These are phyloP conservation scores for Paramyrothecium roridum DNA, from an alignment of 2,329 filamentous ascomycete genomes.

Conservation along the genomic window DNA sequence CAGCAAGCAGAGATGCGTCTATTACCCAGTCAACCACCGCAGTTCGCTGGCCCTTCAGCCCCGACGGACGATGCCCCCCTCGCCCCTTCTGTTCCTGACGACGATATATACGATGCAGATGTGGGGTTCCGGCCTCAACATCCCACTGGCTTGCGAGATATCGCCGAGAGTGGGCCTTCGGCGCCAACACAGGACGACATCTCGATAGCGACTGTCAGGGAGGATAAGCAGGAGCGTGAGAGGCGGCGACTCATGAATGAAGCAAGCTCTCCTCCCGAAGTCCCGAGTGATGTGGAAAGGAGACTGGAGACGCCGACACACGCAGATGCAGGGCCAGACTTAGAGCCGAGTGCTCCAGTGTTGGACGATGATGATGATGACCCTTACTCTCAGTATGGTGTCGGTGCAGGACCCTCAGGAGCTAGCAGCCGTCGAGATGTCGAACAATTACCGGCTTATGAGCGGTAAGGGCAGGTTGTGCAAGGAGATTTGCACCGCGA, in stretches of 20 bases:
- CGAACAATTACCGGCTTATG: conserved; percentile 37
- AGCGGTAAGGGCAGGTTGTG: conserved; percentile 22
- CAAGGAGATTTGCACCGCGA: background rate
- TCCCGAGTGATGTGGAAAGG: conserved; percentile 49
- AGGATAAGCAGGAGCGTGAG: conserved; percentile 81
- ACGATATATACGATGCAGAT: conserved; percentile 49
- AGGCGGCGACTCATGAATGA: conserved; percentile 60
- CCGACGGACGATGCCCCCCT: conserved; percentile 17
- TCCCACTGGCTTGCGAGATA: conserved; percentile 8
- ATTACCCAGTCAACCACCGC: conserved; percentile 71
- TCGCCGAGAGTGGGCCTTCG: conserved; percentile 27
- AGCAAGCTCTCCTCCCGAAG: conserved; percentile 60
- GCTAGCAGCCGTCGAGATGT: conserved; percentile 10
- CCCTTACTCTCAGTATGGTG: conserved; percentile 27
- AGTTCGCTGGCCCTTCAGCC: conserved; percentile 31
- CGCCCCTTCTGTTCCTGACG: conserved; percentile 25
- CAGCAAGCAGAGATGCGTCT: conserved; percentile 74
- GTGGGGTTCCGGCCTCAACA: conserved; percentile 26
- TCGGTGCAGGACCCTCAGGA: conserved; percentile 18
- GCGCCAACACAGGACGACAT: conserved; percentile 46
- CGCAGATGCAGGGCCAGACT: conserved; percentile 22
- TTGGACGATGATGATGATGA: conserved; percentile 52
- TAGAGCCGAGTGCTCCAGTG: conserved; percentile 54
- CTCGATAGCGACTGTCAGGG: conserved; percentile 26
- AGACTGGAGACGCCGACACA: conserved; percentile 24